These are phyloP conservation scores for Nothophoma quercina DNA, from an alignment of 2,329 filamentous ascomycete genomes.

Conservation along the genomic window DNA sequence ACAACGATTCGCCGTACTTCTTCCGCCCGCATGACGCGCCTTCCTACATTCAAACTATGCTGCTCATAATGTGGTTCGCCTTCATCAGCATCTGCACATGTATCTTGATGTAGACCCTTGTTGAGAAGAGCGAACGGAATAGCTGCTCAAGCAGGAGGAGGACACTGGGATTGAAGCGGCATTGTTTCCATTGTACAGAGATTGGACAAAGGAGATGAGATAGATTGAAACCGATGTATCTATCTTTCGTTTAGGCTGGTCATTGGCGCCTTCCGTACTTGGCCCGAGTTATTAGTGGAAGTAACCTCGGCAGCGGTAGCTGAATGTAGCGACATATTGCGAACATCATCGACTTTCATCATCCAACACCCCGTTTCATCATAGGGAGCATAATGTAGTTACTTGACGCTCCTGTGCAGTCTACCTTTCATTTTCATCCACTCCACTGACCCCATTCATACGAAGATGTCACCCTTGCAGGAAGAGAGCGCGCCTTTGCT, in stretches of 20 bases:
- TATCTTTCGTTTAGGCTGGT: neutral
- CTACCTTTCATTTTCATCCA: neutral
- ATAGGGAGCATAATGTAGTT: neutral
- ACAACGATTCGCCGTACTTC: neutral
- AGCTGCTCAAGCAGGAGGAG: neutral
- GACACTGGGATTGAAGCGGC: neutral
- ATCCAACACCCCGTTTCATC: neutral
- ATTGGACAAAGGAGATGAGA: no score
- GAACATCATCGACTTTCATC: conserved; percentile 7
- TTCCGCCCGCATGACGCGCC: neutral
- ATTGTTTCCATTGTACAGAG: neutral
- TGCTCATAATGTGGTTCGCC: neutral
- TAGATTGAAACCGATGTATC: no score
- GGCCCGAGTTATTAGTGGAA: no score
- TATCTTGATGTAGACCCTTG: neutral
- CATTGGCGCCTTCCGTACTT: neutral
- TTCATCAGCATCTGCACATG: neutral
- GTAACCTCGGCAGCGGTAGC: conserved; percentile 19
- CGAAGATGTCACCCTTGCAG: neutral
- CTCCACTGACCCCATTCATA: neutral
- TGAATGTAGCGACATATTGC: conserved; percentile 15
- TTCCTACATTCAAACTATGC: neutral
- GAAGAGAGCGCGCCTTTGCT: conserved; percentile 11
- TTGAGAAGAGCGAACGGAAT: neutral
- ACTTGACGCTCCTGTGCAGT: neutral